These are phyloP conservation scores for Dioscorea zingiberensis DNA, from an alignment of 106 monocot species.

Conservation along the genomic window DNA sequence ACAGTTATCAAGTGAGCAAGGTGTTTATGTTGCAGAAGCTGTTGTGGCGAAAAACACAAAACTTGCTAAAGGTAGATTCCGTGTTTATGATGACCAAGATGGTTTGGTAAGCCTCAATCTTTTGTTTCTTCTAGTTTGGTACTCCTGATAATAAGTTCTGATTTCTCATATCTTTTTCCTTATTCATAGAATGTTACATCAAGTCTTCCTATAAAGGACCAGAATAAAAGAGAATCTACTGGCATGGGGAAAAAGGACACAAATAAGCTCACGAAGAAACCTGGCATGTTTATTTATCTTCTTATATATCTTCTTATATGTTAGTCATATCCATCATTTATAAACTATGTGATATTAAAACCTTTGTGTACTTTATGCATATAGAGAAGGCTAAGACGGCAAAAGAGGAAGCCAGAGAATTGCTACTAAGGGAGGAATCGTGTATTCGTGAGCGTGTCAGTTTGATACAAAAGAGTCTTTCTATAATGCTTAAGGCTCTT, in stretches of 20 bases:
- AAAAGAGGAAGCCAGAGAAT: constrained; percentile 92
- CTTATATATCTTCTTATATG: too few species aligned
- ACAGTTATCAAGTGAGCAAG: constrained; percentile 72
- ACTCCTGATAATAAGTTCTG: background rate
- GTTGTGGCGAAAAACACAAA: constrained; percentile 60
- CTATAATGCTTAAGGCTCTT: constrained; percentile 70
- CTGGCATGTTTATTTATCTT: constrained; percentile 31
- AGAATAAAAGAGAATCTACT: constrained; percentile 40
- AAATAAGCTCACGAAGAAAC: constrained; percentile 58
- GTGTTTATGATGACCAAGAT: constrained; percentile 61
- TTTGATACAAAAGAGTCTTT: constrained; percentile 57
- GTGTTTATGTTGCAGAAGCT: constrained; percentile 90
- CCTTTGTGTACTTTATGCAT: background rate
- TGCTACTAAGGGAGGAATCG: constrained; percentile 72
- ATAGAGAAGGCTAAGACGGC: constrained; percentile 65
- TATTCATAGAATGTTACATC: constrained; percentile 37
- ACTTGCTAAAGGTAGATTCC: constrained; percentile 85
- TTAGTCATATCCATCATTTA: background rate
- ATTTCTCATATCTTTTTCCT: background rate
- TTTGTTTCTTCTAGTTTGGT: constrained; percentile 4
- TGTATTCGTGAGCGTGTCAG: constrained; percentile 65
- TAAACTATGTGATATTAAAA: background rate
- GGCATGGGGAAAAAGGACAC: constrained; percentile 53
- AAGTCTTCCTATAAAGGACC: constrained; percentile 26
- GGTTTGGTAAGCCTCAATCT: constrained; percentile 30